These are phyloP conservation scores for Strigomonas galati DNA, from an alignment of 208 protist genomes.

Conservation along the genomic window DNA sequence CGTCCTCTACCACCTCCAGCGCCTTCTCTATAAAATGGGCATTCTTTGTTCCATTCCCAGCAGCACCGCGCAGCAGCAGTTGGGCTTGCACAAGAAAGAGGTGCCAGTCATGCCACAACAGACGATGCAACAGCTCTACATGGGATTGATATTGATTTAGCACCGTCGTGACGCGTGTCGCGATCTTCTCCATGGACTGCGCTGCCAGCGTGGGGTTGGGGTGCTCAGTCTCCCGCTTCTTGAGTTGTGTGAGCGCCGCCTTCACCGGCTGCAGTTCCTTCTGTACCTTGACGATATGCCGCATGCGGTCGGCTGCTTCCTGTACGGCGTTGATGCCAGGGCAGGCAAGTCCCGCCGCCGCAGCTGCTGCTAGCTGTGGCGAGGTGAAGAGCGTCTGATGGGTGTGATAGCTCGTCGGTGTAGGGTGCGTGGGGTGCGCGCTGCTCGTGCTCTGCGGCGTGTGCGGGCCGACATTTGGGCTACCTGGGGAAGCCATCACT, in stretches of 20 bases:
- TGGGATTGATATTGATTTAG: conserved; percentile 46
- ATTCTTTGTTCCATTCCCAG: conserved; percentile 1
- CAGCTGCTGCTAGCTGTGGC: background rate
- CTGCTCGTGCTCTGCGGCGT: background rate
- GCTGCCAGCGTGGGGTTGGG: conserved; percentile 38
- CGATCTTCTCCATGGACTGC: conserved; percentile 69
- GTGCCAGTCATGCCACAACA: conserved; percentile 43
- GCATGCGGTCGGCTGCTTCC: conserved; percentile 58
- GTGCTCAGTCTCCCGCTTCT: conserved; percentile 62
- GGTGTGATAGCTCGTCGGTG: background rate
- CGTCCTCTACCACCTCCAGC: background rate
- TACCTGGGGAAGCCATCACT: background rate
- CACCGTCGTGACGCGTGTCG: conserved; percentile 47
- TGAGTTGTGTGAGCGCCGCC: conserved; percentile 48
- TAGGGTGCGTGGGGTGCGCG: background rate
- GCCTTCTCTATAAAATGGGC: background rate
- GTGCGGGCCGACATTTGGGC: background rate
- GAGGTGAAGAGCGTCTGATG: background rate
- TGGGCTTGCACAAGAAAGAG: conserved; percentile 37
- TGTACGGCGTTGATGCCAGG: conserved; percentile 36
- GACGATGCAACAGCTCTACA: conserved; percentile 27
- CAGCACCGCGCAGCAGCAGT: conserved; percentile 23
- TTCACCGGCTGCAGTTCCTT: conserved; percentile 81
- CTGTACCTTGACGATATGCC: conserved; percentile 69
- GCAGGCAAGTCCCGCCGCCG: too few species aligned